These are phyloP conservation scores for Stereocaulon alpinum DNA, from an alignment of 495 filamentous ascomycete species.

Conservation along the genomic window DNA sequence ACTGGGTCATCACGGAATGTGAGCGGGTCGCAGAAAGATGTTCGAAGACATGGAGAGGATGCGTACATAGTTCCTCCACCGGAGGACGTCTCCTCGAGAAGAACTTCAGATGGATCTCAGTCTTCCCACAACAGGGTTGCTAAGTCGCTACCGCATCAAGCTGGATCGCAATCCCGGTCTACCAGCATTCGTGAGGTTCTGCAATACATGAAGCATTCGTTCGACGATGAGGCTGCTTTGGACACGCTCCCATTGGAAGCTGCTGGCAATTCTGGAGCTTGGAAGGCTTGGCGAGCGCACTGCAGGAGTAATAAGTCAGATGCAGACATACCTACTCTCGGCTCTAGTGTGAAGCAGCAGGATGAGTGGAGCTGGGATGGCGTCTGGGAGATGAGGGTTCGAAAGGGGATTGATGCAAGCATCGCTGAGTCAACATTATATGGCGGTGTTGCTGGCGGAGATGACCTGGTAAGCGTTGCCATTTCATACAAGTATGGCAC, in stretches of 20 bases:
- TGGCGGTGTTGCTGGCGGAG: slow-evolving; percentile 45
- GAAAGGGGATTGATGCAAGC: slow-evolving; percentile 63
- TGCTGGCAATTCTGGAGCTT: slow-evolving; percentile 78
- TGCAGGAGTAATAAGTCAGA: slow-evolving; percentile 27
- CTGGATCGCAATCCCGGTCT: neutral
- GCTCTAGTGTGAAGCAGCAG: slow-evolving; percentile 40
- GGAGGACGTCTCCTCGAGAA: slow-evolving; percentile 9
- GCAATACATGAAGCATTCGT: slow-evolving; percentile 68
- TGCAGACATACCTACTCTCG: neutral
- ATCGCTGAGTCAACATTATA: slow-evolving; percentile 67
- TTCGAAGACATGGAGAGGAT: slow-evolving; percentile 3
- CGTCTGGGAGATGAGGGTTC: slow-evolving; percentile 79
- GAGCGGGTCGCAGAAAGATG: slow-evolving; percentile 21
- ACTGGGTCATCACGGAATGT: slow-evolving; percentile 29
- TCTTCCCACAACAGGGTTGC: slow-evolving; percentile 20
- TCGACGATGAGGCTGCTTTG: slow-evolving; percentile 65
- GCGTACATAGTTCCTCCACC: slow-evolving; percentile 3
- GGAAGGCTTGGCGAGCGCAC: slow-evolving; percentile 79
- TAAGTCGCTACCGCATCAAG: neutral
- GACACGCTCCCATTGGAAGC: slow-evolving; percentile 71
- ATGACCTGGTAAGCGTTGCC: slow-evolving; percentile 52
- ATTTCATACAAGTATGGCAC: slow-evolving; percentile 16
- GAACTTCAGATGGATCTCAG: slow-evolving; percentile 18
- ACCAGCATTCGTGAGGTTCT: slow-evolving; percentile 52
- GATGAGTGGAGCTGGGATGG: slow-evolving; percentile 95